Percentiles rank a stretch among this genome's conserved stretches.
phyloP scores from a whole-genome alignment of 768 basidiomycete species.

The Termitomyces sp. region DNA sequence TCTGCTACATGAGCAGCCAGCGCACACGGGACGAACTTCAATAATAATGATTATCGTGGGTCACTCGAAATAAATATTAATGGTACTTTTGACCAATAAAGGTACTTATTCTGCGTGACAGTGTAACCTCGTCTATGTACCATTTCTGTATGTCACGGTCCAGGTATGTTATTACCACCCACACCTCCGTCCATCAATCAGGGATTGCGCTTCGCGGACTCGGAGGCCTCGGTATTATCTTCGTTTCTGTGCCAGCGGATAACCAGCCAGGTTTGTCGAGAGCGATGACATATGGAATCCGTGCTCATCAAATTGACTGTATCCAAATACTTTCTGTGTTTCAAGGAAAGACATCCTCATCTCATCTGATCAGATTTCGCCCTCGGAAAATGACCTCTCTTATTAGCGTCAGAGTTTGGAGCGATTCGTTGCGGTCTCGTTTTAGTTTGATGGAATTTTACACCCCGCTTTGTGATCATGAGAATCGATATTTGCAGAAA shows the following conservation, averaged over 20 bases:
- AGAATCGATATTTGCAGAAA: neutral
- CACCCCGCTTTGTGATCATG: neutral
- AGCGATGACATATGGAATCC: neutral
- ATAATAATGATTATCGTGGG: too few relatives aligned
- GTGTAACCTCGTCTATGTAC: too few relatives aligned
- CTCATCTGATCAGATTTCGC: too few relatives aligned
- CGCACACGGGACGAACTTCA: too few relatives aligned
- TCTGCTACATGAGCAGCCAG: too few relatives aligned
- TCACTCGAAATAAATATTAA: too few relatives aligned
- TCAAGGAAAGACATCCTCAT: neutral
- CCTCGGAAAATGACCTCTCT: too few relatives aligned
- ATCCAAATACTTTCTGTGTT: neutral
- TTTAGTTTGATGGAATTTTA: neutral
- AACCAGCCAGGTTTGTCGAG: neutral
- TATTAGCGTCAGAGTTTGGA: neutral
- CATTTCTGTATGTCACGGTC: too few relatives aligned
- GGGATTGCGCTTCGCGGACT: neutral
- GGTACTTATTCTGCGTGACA: too few relatives aligned
- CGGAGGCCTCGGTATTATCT: neutral
- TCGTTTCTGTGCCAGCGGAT: neutral
- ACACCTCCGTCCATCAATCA: neutral
- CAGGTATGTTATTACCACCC: neutral
- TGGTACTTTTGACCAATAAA: too few relatives aligned
- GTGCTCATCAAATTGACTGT: neutral
- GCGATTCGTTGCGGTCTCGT: neutral